Evolutionary conservation across 148 eudicot genomes (phyloP), one percentile per base, ranked within the genome.

Genomic region (Cornus kousa): DNA sequence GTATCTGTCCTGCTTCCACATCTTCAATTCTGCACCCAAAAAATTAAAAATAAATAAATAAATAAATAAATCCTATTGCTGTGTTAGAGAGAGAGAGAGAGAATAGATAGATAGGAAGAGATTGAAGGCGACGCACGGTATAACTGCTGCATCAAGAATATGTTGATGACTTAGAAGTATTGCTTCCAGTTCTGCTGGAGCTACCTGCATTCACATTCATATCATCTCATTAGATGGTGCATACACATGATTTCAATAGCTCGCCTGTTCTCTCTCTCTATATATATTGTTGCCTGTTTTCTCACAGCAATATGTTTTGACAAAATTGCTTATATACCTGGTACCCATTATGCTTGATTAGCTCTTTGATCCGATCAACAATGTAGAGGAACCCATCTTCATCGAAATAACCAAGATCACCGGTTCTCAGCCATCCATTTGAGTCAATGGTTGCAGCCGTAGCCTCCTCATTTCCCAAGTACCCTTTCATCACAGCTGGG

Each of bases 301-400:
- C 5, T 7, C 55, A 8, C 19, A 37, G 28, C 33, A 17, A 62
- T 4, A 62, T 62, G 5, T 17, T 3, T n/a, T 17, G 23, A 4
- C 22, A 7, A 17, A 62, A 13, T 17, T 19, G 66, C 66, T 32
- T 68, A 43, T 20, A 39, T 78, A 86, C 91, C 89, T 88, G 89
- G 75, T 80, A 88, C 43, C 91, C 91, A 31, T 88, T 88, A 72
- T 88, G 87, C 81, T 88, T 88, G 86, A 88, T 88, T 55, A 88
- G 84, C 80, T 88, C 89, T 78, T 88, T 88, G 37, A 86, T 76
- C 65, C 91, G 67, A 70, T 88, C 91, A 35, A 88, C 89, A 31
- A 88, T 73, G 69, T 78, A 86, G 0, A 86, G 40, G 37, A 71
- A 88, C 35, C 89, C 91, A 31, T 86, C 85, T 73, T 79, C 85